phyloP scores from a whole-genome alignment of 2,329 filamentous ascomycete genomes.

The Triangularia setosa region DNA sequence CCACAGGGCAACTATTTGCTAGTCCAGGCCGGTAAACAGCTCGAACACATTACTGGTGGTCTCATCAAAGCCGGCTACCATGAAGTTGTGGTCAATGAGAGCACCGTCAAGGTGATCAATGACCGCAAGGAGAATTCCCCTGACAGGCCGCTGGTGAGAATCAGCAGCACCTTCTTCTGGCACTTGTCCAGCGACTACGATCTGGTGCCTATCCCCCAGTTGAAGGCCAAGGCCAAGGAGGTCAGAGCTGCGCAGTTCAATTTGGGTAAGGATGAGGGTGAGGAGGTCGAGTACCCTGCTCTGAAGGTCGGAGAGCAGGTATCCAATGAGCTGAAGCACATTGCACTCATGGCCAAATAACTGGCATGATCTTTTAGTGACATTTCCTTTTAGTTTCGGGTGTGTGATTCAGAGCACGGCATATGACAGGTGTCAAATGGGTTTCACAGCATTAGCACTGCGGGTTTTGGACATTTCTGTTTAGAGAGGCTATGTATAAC shows the following conservation, averaged over 20 bases:
- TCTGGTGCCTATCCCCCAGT: slow-evolving; percentile 46
- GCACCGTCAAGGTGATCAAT: slow-evolving; percentile 46
- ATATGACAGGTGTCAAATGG: not conserved
- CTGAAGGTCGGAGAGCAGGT: slow-evolving; percentile 60
- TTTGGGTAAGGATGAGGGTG: slow-evolving; percentile 52
- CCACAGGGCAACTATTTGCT: slow-evolving; percentile 55
- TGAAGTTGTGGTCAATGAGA: slow-evolving; percentile 56
- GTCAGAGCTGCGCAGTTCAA: slow-evolving; percentile 46
- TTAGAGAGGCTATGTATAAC: not conserved
- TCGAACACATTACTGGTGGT: slow-evolving; percentile 58
- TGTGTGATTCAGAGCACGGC: not conserved
- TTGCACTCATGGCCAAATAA: slow-evolving; percentile 25
- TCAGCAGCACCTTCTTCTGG: slow-evolving; percentile 60
- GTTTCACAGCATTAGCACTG: slow-evolving; percentile 4
- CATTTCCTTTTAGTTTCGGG: not conserved
- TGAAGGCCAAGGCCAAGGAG: slow-evolving; percentile 42
- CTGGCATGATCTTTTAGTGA: not conserved
- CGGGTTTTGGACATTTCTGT: not conserved
- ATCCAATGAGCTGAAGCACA: slow-evolving; percentile 43
- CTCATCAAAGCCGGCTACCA: slow-evolving; percentile 60
- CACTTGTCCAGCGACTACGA: slow-evolving; percentile 56
- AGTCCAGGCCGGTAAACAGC: slow-evolving; percentile 60
- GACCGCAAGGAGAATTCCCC: slow-evolving; percentile 39
- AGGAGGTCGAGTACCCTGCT: slow-evolving; percentile 43
- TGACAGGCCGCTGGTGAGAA: slow-evolving; percentile 50